Conservation (phyloP, 139 green algal species). For the Volvox reticuliferus region DNA sequence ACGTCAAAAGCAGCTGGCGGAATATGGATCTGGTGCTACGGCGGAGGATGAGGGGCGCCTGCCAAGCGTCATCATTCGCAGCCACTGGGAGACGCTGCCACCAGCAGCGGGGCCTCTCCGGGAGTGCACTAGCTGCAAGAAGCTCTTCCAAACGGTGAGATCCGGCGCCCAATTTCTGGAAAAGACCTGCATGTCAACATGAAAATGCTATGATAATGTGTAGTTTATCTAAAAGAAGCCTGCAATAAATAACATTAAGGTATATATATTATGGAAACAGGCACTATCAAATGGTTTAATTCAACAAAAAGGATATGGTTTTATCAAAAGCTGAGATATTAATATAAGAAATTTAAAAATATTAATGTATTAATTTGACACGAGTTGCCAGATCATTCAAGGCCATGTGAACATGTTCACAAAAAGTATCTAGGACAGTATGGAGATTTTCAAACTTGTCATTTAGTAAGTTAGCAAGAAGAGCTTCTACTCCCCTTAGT, state of each 20-base stretch:
- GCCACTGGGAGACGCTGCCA: background rate
- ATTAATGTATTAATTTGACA: too few species aligned
- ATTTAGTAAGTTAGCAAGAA: too few species aligned
- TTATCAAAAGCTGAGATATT: too few species aligned
- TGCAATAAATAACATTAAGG: background rate
- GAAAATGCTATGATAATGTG: background rate
- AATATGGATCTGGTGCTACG: background rate
- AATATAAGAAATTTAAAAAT: too few species aligned
- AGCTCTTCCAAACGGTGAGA: conserved; percentile 1
- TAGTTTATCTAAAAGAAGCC: background rate
- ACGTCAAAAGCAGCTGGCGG: background rate
- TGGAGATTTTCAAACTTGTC: too few species aligned
- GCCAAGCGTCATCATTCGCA: background rate
- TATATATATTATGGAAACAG: background rate
- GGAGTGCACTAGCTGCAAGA: background rate
- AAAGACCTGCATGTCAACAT: background rate
- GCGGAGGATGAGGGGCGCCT: background rate
- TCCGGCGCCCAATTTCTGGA: background rate
- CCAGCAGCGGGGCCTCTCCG: background rate
- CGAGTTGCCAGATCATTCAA: too few species aligned
- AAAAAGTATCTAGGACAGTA: too few species aligned
- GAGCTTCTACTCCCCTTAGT: too few species aligned
- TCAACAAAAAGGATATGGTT: background rate
- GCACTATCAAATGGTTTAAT: background rate
- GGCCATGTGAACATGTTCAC: too few species aligned